A percentile compares a stretch with the other conserved stretches of the same genome.
phyloP scores from a whole-genome alignment of 2,329 filamentous ascomycete genomes.

The Aspergillus sp. region DNA sequence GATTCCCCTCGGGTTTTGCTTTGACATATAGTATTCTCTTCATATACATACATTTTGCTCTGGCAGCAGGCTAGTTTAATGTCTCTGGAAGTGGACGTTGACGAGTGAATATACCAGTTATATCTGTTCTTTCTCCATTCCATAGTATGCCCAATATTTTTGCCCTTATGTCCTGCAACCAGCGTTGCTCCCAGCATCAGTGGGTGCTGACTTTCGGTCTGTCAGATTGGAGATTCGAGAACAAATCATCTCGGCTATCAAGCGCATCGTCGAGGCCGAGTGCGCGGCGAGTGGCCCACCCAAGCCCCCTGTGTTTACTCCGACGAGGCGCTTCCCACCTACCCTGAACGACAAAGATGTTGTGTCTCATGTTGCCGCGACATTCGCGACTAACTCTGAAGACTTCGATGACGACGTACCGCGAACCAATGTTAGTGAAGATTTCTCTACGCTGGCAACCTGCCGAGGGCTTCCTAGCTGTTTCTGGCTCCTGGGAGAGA shows the following conservation, averaged over 20 bases:
- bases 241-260: slow-evolving; percentile 42
- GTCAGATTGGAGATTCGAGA: slow-evolving; percentile 41
- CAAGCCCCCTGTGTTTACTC: slow-evolving; percentile 38
- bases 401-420: slow-evolving; percentile 27
- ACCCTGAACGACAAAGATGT: slow-evolving; percentile 46
- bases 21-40: background rate
- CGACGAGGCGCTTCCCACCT: slow-evolving; percentile 47
- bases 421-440: slow-evolving; percentile 44
- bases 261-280: slow-evolving; percentile 53
- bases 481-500: slow-evolving; percentile 54
- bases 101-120: background rate
- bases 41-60: background rate
- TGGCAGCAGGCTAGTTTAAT: background rate
- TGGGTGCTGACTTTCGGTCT: slow-evolving; percentile 47
- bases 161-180: no score
- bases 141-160: background rate
- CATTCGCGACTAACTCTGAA: slow-evolving; percentile 45
- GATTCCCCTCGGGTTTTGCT: background rate
- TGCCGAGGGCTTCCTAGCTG: slow-evolving; percentile 43
- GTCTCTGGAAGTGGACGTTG: background rate
- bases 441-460: slow-evolving; percentile 52
- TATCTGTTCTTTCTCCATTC: background rate
- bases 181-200: no score
- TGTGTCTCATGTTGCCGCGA: slow-evolving; percentile 38
- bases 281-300: slow-evolving; percentile 46